Conservation (phyloP, 108 stramenopile genomes). For the Ochromonas danica region DNA sequence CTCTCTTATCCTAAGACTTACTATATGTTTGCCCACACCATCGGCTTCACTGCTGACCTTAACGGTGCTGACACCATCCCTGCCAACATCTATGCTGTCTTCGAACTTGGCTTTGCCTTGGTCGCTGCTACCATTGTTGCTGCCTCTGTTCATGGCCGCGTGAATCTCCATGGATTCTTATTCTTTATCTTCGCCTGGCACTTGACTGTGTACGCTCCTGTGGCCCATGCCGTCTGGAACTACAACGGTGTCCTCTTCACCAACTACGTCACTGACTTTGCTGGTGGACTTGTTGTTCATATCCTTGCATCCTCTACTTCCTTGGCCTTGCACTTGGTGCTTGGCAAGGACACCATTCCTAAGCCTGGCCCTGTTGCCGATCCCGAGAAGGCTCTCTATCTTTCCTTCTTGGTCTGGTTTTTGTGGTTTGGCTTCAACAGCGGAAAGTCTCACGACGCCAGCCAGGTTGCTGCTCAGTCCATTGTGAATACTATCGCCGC, state of each 20-base stretch:
- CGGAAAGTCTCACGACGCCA: slow-evolving; percentile 64
- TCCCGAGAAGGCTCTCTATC: slow-evolving; percentile 33
- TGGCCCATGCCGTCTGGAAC: slow-evolving; percentile 27
- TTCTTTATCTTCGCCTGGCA: slow-evolving; percentile 17
- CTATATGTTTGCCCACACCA: not conserved
- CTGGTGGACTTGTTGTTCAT: slow-evolving; percentile 72
- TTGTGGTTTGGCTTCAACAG: slow-evolving; percentile 70
- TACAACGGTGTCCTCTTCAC: slow-evolving; percentile 52
- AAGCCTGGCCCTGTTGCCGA: slow-evolving; percentile 1
- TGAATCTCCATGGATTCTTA: not conserved
- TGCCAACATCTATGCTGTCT: not conserved
- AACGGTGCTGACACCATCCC: not conserved
- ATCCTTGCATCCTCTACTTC: slow-evolving; percentile 75
- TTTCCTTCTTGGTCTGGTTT: slow-evolving; percentile 42
- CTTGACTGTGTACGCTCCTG: not conserved
- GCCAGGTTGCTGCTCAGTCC: slow-evolving; percentile 31
- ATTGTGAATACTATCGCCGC: slow-evolving; percentile 37
- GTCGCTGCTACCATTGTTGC: not conserved
- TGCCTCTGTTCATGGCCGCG: not conserved
- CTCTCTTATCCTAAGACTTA: not conserved
- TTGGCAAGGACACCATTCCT: slow-evolving; percentile 1
- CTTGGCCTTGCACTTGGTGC: slow-evolving; percentile 45
- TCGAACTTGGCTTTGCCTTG: slow-evolving; percentile 1
- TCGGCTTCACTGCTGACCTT: too few relatives aligned
- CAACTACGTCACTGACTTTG: slow-evolving; percentile 69